Percentiles rank a stretch among this genome's conserved stretches.
These are phyloP conservation scores for Clitopilus hobsonii DNA, from an alignment of 768 basidiomycete genomes.

Conservation along the genomic window DNA sequence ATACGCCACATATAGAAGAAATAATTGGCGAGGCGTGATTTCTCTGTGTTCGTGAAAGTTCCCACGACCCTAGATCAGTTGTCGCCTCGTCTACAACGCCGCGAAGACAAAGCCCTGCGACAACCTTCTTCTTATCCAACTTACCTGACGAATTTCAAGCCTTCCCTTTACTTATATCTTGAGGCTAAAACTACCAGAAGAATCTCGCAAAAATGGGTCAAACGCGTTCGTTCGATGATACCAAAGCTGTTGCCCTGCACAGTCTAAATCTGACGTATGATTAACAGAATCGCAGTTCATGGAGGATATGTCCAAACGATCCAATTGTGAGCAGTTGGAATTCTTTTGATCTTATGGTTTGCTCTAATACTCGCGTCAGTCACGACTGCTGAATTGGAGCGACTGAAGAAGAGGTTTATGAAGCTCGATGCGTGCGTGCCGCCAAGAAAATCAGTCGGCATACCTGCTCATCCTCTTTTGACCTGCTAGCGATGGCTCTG, in stretches of 20 bases:
- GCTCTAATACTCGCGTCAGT: constrained; percentile 44
- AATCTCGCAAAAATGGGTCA: constrained; percentile 53
- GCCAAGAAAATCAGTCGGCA: not conserved
- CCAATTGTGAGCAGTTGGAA: constrained; percentile 76
- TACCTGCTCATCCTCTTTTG: not conserved
- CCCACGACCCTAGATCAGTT: not conserved
- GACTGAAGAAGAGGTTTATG: constrained; percentile 99
- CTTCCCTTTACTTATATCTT: not conserved
- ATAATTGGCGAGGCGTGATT: not conserved
- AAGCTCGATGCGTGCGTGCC: constrained; percentile 84
- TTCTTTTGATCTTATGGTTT: not conserved
- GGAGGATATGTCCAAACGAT: constrained; percentile 95
- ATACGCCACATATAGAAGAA: not conserved
- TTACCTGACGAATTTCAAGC: not conserved
- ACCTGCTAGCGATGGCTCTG: constrained; percentile 78
- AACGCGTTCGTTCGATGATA: constrained; percentile 65
- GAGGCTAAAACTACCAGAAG: constrained; percentile 5
- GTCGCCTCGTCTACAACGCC: not conserved
- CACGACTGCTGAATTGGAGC: constrained; percentile 89
- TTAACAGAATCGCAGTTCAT: constrained; percentile 84
- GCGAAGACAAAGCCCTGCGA: not conserved
- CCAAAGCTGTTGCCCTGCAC: not conserved
- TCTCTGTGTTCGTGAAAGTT: not conserved
- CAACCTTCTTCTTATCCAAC: not conserved
- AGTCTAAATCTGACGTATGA: constrained; percentile 7